Conservation (phyloP, 306 rosid species). For the Lagenaria siceraria region DNA sequence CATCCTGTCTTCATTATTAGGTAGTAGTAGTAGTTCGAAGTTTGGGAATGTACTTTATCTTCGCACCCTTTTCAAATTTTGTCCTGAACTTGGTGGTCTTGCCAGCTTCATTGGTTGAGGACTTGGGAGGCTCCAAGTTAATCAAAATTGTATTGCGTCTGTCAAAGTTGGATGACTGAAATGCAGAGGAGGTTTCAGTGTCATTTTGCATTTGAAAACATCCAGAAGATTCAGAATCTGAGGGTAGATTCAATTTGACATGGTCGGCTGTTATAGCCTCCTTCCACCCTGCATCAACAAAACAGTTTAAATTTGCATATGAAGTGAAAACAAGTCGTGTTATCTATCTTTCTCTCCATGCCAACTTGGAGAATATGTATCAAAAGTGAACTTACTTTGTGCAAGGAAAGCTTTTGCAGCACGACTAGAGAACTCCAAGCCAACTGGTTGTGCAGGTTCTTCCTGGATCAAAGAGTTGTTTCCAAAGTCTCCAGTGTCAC, state of each 20-base stretch:
- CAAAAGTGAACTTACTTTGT: slow-evolving; percentile 33
- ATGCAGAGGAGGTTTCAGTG: slow-evolving; percentile 5
- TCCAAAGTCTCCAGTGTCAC: slow-evolving; percentile 10
- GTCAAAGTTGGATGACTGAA: slow-evolving; percentile 18
- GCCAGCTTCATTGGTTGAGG: slow-evolving; percentile 20
- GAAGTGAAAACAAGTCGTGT: no score
- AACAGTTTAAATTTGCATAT: not conserved
- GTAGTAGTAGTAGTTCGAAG: slow-evolving; percentile 19
- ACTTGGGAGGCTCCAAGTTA: slow-evolving; percentile 11
- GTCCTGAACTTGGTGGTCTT: slow-evolving; percentile 32
- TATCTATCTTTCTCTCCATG: no score
- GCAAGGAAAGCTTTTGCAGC: slow-evolving; percentile 53
- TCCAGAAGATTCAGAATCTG: slow-evolving; percentile 21
- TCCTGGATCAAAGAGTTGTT: slow-evolving; percentile 10
- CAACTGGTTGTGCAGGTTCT: slow-evolving; percentile 13
- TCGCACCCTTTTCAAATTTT: slow-evolving; percentile 38
- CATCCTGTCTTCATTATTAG: slow-evolving; percentile 22
- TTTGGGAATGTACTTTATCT: slow-evolving; percentile 44
- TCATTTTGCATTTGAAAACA: slow-evolving; percentile 19
- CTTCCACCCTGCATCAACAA: slow-evolving; percentile 60
- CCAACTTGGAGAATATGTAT: no score
- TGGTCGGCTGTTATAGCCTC: slow-evolving; percentile 50
- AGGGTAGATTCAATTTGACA: slow-evolving; percentile 33
- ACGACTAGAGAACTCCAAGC: slow-evolving; percentile 17
- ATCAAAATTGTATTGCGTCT: slow-evolving; percentile 24